Conservation (phyloP, 257 asterid genomes). For the Lantana camara region DNA sequence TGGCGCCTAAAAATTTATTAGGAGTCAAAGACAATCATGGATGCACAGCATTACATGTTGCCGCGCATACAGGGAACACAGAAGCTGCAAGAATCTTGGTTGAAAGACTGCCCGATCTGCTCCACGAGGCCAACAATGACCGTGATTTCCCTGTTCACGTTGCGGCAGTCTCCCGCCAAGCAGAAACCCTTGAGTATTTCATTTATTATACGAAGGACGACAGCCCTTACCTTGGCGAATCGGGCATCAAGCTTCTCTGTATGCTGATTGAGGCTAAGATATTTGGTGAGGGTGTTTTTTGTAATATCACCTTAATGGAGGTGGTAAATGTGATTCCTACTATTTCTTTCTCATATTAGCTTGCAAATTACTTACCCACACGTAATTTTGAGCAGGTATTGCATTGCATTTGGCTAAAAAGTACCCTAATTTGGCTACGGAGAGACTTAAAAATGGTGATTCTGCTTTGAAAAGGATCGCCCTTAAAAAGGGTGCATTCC, state of each 20-base stretch:
- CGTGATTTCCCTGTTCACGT: conserved; percentile 10
- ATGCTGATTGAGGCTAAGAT: conserved; percentile 14
- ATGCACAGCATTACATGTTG: conserved; percentile 13
- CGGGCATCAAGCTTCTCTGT: conserved; percentile 4
- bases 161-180: conserved; percentile 16
- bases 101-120: background rate
- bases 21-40: conserved; percentile 1
- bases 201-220: conserved; percentile 5
- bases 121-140: background rate
- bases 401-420: no score
- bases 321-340: no score
- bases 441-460: no score
- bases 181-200: conserved; percentile 15
- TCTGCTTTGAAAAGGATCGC: no score
- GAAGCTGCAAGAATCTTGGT: conserved; percentile 14
- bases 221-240: conserved; percentile 10
- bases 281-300: no score
- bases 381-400: no score
- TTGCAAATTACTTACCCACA: no score
- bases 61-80: conserved; percentile 13
- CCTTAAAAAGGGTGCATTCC: no score
- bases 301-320: no score
- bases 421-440: no score
- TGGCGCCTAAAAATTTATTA: conserved; percentile 17
- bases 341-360: no score